Conservation (phyloP, 768 basidiomycete species). For the Rubroboletus pulcherrimus region DNA sequence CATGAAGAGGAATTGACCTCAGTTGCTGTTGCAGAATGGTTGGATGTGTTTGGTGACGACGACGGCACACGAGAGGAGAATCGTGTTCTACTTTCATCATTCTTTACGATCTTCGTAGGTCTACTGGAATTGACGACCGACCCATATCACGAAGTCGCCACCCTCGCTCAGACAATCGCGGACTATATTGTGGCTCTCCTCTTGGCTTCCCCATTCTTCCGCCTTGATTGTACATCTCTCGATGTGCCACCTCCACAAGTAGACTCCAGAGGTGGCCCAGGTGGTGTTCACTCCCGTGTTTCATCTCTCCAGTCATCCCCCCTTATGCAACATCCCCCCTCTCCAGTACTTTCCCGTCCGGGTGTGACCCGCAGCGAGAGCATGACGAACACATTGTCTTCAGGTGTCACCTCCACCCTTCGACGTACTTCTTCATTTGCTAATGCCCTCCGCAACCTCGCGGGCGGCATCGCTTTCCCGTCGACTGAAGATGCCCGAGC, state of each 20-base stretch:
- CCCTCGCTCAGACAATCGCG: constrained; percentile 83
- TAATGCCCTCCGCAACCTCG: constrained; percentile 64
- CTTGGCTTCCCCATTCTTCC: constrained; percentile 82
- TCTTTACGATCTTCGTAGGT: constrained; percentile 88
- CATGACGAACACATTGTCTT: constrained; percentile 55
- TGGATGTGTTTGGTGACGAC: constrained; percentile 64
- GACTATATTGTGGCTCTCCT: constrained; percentile 92
- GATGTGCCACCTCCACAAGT: constrained; percentile 42
- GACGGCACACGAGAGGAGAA: constrained; percentile 71
- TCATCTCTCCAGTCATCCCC: constrained; percentile 53
- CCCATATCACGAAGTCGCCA: constrained; percentile 89
- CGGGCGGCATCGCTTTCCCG: constrained; percentile 71
- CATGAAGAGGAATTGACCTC: constrained; percentile 71
- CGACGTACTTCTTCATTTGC: constrained; percentile 80
- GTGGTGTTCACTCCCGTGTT: constrained; percentile 38
- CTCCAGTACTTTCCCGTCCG: constrained; percentile 48
- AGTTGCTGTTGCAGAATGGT: constrained; percentile 75
- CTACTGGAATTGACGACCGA: constrained; percentile 90
- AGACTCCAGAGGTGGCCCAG: constrained; percentile 31
- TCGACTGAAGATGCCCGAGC: constrained; percentile 50
- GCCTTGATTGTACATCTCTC: constrained; percentile 66
- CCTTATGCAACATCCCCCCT: constrained; percentile 40
- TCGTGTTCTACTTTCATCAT: constrained; percentile 80
- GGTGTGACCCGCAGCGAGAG: constrained; percentile 56
- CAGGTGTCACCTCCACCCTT: constrained; percentile 63